Conservation (phyloP, 345 rosid genomes). For the Physaria fendleri region DNA sequence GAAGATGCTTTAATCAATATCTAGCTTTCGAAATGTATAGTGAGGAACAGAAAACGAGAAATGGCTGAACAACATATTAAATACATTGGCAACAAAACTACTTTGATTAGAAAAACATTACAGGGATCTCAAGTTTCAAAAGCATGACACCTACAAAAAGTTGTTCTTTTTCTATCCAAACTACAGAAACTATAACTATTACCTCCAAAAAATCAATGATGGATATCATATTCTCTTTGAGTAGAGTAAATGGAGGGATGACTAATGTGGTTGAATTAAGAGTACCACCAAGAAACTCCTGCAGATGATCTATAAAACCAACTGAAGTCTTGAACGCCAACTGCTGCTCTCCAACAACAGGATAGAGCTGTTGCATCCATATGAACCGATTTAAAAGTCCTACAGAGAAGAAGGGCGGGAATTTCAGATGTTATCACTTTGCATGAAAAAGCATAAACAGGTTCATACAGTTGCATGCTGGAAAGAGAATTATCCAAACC, state of each 20-base stretch:
- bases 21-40: background rate
- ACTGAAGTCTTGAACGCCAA: conserved; percentile 77
- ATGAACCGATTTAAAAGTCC: conserved; percentile 85
- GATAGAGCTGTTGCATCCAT: conserved; percentile 89
- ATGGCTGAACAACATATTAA: background rate
- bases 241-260: conserved; percentile 52
- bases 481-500: conserved; percentile 37
- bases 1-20: conserved; percentile 6
- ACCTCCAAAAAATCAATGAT: conserved; percentile 70
- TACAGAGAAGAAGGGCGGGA: conserved; percentile 22
- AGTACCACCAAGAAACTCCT: conserved; percentile 77
- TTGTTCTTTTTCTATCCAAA: background rate
- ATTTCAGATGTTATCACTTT: conserved; percentile 5
- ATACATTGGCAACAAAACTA: background rate
- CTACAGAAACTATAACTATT: conserved; percentile 12
- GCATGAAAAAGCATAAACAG: background rate
- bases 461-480: background rate
- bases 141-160: conserved; percentile 1
- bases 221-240: conserved; percentile 43
- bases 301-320: conserved; percentile 90
- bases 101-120: background rate
- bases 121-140: conserved; percentile 9
- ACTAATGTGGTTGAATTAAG: conserved; percentile 60
- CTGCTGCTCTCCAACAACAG: conserved; percentile 48
- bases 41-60: conserved; percentile 2